Evolutionary conservation across 129 eudicot genomes (phyloP), one percentile per base, ranked within the genome.

Genomic region (Silybum marianum): DNA sequence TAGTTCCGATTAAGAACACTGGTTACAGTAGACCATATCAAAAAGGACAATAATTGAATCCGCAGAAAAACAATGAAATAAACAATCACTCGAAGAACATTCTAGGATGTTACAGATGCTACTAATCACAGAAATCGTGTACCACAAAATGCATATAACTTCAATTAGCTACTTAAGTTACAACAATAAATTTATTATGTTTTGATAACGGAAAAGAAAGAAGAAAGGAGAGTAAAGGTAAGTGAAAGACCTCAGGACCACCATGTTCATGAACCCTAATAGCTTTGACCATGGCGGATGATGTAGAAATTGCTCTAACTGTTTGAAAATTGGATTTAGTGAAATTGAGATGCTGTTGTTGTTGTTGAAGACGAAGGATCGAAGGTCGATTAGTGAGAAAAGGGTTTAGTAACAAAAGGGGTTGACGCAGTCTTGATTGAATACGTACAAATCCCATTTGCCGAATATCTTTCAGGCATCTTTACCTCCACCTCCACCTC

Each of bases 181-280:
- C 32, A 26, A 25, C 25, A 42, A 65, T 3, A 60, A 60, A 54
- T 18, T 10, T 26, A 10, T 62, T 16, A 6, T 72, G 25, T 22
- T 36, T 7, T 42, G 1, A 14, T n/a, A 66, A n/a, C 3, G 36
- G 11, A 46, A 8, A 36, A 13, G 19, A 82, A 75, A 7, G 36
- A 3, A 66, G 58, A 70, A 28, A 46, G 51, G 16, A 21, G 30
- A 58, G 14, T 7, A 70, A 71, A 46, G 66, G 66, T 69, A 69
- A 77, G 38, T 77, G 70, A 80, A 19, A 77, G 40, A 93, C 97
- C 97, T 93, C 87, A 48, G 93, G 93, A 69, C 89, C 96, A 12
- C 97, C 97, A 34, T 79, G 76, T 85, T 93, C 85, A 76, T 90
- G 93, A 60, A 93, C 88, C 88, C 97, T 93, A 40, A 93, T 89